Percentiles rank a stretch among this genome's conserved stretches.
phyloP scores from a whole-genome alignment of 2,329 filamentous ascomycete species.

The Venturia aucupariae region DNA sequence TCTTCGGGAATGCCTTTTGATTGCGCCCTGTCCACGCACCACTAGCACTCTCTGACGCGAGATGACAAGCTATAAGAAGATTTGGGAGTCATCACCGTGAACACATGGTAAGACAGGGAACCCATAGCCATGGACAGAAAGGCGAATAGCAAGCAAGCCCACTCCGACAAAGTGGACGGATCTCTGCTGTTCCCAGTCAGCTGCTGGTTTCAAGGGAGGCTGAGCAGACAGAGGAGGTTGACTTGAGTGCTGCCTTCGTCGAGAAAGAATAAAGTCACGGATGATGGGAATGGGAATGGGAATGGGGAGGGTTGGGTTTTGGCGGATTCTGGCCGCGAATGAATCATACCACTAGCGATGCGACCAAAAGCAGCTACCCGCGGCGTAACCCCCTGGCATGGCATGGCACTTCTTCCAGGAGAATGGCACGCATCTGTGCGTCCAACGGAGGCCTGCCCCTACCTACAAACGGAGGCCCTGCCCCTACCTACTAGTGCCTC shows the following conservation, averaged over 20 bases:
- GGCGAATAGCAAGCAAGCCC: background rate
- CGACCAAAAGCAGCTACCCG: slow-evolving; percentile 6
- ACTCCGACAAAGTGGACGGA: background rate
- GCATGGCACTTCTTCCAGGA: background rate
- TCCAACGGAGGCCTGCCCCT: background rate
- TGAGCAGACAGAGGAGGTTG: background rate
- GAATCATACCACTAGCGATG: background rate
- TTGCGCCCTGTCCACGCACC: background rate
- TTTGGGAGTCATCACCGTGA: slow-evolving; percentile 3
- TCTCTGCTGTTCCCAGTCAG: background rate
- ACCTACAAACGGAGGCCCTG: too few species aligned
- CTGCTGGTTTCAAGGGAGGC: background rate
- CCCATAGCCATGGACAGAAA: background rate
- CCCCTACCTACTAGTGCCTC: background rate
- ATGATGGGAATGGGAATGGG: background rate
- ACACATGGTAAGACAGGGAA: slow-evolving; percentile 4
- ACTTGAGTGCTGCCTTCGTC: slow-evolving; percentile 1
- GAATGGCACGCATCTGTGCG: slow-evolving; percentile 8
- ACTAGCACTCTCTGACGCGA: slow-evolving; percentile 1
- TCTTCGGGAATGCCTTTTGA: background rate
- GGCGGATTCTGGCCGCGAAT: background rate
- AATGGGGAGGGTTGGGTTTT: background rate
- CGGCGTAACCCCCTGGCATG: slow-evolving; percentile 1
- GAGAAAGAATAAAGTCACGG: background rate
- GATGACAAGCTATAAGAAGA: slow-evolving; percentile 4